Evolutionary conservation across 305 asterid genomes (phyloP), one percentile per base, ranked within the genome.

Genomic region (Fraxinus dipetala): DNA sequence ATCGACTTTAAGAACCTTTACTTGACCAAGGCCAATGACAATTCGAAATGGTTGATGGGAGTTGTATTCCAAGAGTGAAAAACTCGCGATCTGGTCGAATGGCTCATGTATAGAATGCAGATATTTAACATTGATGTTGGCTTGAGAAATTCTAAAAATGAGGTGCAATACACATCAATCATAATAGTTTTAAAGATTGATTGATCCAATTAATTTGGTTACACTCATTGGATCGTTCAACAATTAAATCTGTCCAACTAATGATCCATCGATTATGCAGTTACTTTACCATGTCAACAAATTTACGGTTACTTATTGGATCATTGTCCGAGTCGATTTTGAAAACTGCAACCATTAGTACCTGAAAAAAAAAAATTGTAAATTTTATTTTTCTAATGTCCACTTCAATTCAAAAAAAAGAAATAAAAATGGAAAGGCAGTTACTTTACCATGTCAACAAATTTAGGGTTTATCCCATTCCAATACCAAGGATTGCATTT

Each of bases 381-480:
- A 43, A 43, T 43, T 3, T 48, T 14, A 48, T 13, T 48, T 48
- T 14, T 48, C 59, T 48, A 48, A 13, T 14, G 59, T 14, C 61
- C 22, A 51, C 61, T 16, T 51, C 16, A 51, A 16, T 51, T 16
- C 22, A 51, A 14, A 51, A 14, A 48, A 51, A 51, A 4, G 22
- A 51, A 51, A 51, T 4, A 51, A 16, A 51, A 51, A 51, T 51
- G 22, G 22, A 51, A 51, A 4, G 61, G 61, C 72, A 9, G n/a
- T 10, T 65, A 31, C 36, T 30, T 69, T 69, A 30, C 40, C 40
- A 69, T 69, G 75, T 69, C 40, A 69, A 13, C 36, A 5, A 30
- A 69, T 69, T 69, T 69, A 5, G 75, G 75, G 75, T 69, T 69
- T 69, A 30, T 69, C 22, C 75, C 75, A 69, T 28, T 30, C 40